Evolutionary conservation across 345 rosid genomes (phyloP), one percentile per base, ranked within the genome.

Genomic region (Chamaenerion angustifolium): DNA sequence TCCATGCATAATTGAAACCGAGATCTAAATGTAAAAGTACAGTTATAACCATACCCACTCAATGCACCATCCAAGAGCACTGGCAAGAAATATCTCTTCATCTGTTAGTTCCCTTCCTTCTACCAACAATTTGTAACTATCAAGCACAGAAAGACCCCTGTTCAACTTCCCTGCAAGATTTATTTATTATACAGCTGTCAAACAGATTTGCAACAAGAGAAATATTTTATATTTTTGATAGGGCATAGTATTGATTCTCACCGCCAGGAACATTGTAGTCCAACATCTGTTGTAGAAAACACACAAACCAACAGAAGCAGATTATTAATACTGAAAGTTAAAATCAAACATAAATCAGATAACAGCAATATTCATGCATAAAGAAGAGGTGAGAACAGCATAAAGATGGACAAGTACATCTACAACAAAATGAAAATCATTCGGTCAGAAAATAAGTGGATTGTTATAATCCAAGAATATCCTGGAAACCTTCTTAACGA

Each of bases 191-290:
- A n/a, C 46, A 41, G 46, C 12, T 1, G n/a, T 48, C 27, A 12
- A 31, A 16, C 10, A 6, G 8, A 11, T 51, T 25, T 42, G 49
- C 11, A 46, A 40, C 41, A 16, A 6, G 15, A 50, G 51, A 52
- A 51, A 45, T 14, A 11, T 45, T 31, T 37, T 21, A 12, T 55
- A 18, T 35, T 11, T 42, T 21, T 56, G 21, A 35, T 14, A 27
- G 16, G 52, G 17, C 46, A 2, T 40, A 56, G 40, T 10, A 47
- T 55, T 16, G 17, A 16, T 44, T 61, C 67, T 54, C 62, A 85
- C 97, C 95, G 72, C 98, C 96, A 16, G 82, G 85, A 31, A 87
- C 98, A 59, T 76, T 87, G 76, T 92, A 87, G 51, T 82, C 89
- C 66, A 87, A 58, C 96, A 92, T 87, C 98, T 92, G 79, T 71